A percentile compares a stretch with the other conserved stretches of the same genome.
Conservation (phyloP, 208 protist species). For the Naegleria fowleri region DNA sequence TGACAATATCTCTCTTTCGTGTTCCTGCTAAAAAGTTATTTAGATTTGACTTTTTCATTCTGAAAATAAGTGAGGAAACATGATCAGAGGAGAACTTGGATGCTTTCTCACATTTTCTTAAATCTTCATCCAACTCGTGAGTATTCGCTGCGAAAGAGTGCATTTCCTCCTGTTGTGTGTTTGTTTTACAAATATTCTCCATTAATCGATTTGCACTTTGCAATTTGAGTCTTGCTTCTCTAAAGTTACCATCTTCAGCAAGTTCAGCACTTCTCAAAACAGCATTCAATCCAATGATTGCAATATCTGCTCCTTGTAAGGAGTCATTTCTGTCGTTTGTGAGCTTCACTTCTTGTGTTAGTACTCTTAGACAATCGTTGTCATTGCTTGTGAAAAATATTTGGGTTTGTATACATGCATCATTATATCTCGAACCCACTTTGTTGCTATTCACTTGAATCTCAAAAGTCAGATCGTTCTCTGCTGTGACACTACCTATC, state of each 20-base stretch:
- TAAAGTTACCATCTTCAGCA: not conserved
- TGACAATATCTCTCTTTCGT: not conserved
- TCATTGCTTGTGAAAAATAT: not conserved
- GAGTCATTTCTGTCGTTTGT: not conserved
- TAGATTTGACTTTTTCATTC: not conserved
- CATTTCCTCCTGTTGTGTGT: not conserved
- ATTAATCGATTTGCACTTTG: not conserved
- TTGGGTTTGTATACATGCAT: not conserved
- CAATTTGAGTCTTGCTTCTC: not conserved
- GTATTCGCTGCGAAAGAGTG: not conserved
- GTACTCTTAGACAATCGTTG: not conserved
- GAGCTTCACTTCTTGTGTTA: not conserved
- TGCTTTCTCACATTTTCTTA: not conserved
- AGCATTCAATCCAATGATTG: not conserved
- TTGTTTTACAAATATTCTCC: not conserved
- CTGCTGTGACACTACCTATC: not conserved
- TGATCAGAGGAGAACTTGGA: not conserved
- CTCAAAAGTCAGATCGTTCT: not conserved
- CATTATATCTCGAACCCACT: not conserved
- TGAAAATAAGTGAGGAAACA: not conserved
- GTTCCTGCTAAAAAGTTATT: not conserved
- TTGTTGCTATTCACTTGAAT: not conserved
- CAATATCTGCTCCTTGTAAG: not conserved
- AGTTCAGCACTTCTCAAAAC: not conserved
- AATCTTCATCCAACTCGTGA: not conserved